phyloP scores from a whole-genome alignment of 352 stramenopile species.

The Pythium periplocum region DNA sequence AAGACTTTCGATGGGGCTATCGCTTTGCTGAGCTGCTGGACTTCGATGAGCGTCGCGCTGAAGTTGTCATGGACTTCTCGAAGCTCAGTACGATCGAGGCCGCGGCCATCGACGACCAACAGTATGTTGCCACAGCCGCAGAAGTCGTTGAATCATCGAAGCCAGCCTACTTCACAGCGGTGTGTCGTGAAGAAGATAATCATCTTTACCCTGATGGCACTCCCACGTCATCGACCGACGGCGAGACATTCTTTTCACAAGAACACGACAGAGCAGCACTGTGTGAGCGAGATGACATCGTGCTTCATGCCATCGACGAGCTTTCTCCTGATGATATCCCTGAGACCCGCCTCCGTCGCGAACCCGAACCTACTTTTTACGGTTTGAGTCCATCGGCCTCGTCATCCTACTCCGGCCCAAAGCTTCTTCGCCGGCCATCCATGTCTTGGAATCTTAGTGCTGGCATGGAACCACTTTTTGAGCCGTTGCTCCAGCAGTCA shows the following conservation, averaged over 20 bases:
- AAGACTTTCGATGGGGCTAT: conserved; percentile 62
- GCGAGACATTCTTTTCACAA: too few relatives aligned
- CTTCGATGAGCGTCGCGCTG: conserved; percentile 56
- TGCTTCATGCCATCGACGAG: conserved; percentile 15
- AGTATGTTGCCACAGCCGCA: conserved; percentile 27
- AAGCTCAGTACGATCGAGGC: conserved; percentile 61
- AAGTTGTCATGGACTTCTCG: conserved; percentile 78
- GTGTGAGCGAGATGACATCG: neutral
- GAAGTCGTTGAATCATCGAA: conserved; percentile 7
- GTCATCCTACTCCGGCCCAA: too few relatives aligned
- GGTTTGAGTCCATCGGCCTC: too few relatives aligned
- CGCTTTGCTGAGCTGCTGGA: conserved; percentile 69
- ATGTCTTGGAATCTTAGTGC: conserved; percentile 31
- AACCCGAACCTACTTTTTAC: too few relatives aligned
- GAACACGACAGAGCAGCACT: too few relatives aligned
- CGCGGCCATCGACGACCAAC: conserved; percentile 40
- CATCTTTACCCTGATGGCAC: conserved; percentile 4
- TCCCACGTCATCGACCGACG: too few relatives aligned
- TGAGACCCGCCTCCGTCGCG: conserved; percentile 10
- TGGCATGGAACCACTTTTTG: conserved; percentile 71
- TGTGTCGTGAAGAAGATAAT: conserved; percentile 10
- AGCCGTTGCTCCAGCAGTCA: conserved; percentile 57
- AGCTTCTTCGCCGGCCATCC: too few relatives aligned
- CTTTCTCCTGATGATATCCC: conserved; percentile 17
- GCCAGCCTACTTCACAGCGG: too few relatives aligned